Evolutionary conservation across 495 filamentous ascomycete genomes (phyloP).

Genomic region (Penicillium crystallinum): DNA sequence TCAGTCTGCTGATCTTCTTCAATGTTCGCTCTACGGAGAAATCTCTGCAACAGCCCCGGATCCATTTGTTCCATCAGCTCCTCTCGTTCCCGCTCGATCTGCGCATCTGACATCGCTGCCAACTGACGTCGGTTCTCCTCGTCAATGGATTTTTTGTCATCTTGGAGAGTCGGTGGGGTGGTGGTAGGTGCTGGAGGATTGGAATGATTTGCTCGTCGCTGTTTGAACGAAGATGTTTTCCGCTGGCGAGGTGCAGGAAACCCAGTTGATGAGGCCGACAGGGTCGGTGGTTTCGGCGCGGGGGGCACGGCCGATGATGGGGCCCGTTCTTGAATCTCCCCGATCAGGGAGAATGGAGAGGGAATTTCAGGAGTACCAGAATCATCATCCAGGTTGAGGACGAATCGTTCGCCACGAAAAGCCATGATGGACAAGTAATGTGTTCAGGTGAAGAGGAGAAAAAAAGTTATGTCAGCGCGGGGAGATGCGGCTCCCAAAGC

Average conservation of each 20-base stretch:
- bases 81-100: constrained; percentile 70
- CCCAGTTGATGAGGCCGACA: constrained; percentile 51
- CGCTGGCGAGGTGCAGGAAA: constrained; percentile 86
- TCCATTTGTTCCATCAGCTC: constrained; percentile 68
- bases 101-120: constrained; percentile 70
- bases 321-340: constrained; percentile 72
- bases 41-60: constrained; percentile 64
- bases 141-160: constrained; percentile 64
- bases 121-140: constrained; percentile 73
- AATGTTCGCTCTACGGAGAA: constrained; percentile 74
- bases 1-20: constrained; percentile 47
- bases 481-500: constrained; percentile 43
- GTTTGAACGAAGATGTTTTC: constrained; percentile 69
- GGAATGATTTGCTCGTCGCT: constrained; percentile 44
- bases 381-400: constrained; percentile 47
- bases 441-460: constrained; percentile 1
- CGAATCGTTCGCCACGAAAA: constrained; percentile 56
- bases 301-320: constrained; percentile 52
- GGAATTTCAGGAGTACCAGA: constrained; percentile 17
- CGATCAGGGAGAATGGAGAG: constrained; percentile 50
- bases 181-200: background rate
- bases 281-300: constrained; percentile 49
- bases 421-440: constrained; percentile 41
- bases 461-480: constrained; percentile 28
- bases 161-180: constrained; percentile 22